Evolutionary conservation across 495 filamentous ascomycete species (phyloP), one percentile per base, ranked within the genome.

Genomic region (Neurospora sp.): DNA sequence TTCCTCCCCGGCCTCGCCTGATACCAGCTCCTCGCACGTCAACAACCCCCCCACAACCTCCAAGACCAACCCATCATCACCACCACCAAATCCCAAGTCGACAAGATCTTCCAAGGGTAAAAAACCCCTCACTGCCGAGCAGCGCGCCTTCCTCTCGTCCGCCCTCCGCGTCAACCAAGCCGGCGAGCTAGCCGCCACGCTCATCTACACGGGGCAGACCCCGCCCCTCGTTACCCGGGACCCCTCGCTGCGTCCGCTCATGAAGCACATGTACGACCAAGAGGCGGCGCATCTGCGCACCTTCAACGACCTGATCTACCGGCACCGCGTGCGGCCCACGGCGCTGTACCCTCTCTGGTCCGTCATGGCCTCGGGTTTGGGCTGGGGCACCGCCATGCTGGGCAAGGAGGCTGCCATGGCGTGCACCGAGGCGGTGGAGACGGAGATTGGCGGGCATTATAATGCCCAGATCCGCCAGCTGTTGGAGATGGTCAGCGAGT

Each of bases 231-330:
- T 98, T 69, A 83, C 90, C 71, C 88, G 90, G 69, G 91, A 99
- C 78, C 94, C 95, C 0, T 93, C 96, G 79, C 90, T 99, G 27
- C 89, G 92, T 16, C 89, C 92, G 0, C 82, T 98, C 20, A 97
- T 99, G 92, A 89, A 91, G 73, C 96, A 98, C 84, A 99, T 99
- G 96, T 94, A 97, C 85, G 93, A 95, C 76, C 96, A 99, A 80
- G 96, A 99, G 84, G 93, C 90, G 7, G 89, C 87, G 9, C 96
- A 99, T 81, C 89, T 98, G 74, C 77, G 83, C 16, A 93, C 89
- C 69, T 99, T 99, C 89, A 97, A 97, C 81, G 70, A 82, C 1
- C 87, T 98, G 11, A 83, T 98, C 20, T 91, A 92, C 3, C 91
- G 90, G 71, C 96, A 99, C 81, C 93, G 94, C 68, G 88, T 99